Evolutionary conservation across 129 eudicot genomes (phyloP).

Genomic region (Solidago caesia): DNA sequence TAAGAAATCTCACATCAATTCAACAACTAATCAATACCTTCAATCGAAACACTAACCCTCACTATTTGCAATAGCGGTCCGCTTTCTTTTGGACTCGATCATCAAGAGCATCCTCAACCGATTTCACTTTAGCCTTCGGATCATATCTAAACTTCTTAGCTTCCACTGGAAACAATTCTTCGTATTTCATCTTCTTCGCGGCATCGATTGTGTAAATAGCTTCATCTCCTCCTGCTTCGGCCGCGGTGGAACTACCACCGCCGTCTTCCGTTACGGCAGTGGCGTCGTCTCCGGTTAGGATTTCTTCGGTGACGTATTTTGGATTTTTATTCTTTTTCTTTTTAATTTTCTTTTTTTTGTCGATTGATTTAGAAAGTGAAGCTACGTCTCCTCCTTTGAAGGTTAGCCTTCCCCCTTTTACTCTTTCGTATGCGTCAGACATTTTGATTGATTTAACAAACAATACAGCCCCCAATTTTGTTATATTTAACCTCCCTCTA

Average conservation of each 20-base stretch:
- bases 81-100: conserved; percentile 98
- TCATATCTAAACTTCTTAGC: conserved; percentile 82
- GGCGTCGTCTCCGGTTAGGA: conserved; percentile 43
- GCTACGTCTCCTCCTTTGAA: conserved; percentile 93
- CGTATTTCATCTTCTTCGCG: conserved; percentile 84
- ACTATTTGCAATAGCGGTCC: conserved; percentile 88
- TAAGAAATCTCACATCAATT: conserved; percentile 14
- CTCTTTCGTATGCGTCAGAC: conserved; percentile 92
- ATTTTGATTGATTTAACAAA: conserved; percentile 14
- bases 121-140: conserved; percentile 59
- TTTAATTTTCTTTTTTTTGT: conserved; percentile 55
- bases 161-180: conserved; percentile 93
- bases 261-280: conserved; percentile 30
- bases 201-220: conserved; percentile 83
- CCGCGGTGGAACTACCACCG: conserved; percentile 21
- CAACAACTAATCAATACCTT: conserved; percentile 20
- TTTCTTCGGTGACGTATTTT: conserved; percentile 23
- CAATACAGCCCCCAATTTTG: too few species aligned
- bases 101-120: conserved; percentile 87
- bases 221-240: conserved; percentile 35
- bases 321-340: conserved; percentile 51
- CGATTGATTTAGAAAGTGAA: conserved; percentile 59
- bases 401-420: conserved; percentile 71
- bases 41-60: neutral
- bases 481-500: too few species aligned